A percentile compares a stretch with the other conserved stretches of the same genome.
phyloP scores from a whole-genome alignment of 2,329 filamentous ascomycete genomes.

The Colletotrichum sp. region DNA sequence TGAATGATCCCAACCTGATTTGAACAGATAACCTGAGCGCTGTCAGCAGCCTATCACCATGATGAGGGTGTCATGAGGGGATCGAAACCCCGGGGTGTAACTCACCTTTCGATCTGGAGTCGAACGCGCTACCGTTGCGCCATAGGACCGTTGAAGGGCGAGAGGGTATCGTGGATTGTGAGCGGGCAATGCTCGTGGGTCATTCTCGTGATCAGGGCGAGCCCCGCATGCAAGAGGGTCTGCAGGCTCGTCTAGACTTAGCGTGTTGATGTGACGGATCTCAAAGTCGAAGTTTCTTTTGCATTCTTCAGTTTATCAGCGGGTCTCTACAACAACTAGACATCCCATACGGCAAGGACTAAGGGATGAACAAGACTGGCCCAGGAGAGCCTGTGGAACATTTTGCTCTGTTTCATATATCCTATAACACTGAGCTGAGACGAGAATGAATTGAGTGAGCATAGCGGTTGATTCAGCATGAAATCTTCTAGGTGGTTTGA shows the following conservation, averaged over 20 bases:
- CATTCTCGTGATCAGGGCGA: background rate
- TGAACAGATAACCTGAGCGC: constrained; percentile 9
- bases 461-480: background rate
- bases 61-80: background rate
- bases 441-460: background rate
- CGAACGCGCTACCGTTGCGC: constrained; percentile 15
- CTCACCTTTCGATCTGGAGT: background rate
- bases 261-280: background rate
- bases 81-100: background rate
- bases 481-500: too few species aligned
- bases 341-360: background rate
- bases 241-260: background rate
- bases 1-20: constrained; percentile 1
- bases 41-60: background rate
- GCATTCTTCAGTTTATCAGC: background rate
- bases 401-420: background rate
- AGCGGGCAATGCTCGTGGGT: background rate
- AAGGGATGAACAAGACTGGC: background rate
- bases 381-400: background rate
- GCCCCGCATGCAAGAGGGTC: background rate
- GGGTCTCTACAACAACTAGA: background rate
- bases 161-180: background rate
- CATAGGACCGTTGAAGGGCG: background rate
- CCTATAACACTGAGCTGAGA: background rate
- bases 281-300: background rate